Evolutionary conservation across 2,329 filamentous ascomycete species (phyloP).

Genomic region (Sporothrix mexicana): DNA sequence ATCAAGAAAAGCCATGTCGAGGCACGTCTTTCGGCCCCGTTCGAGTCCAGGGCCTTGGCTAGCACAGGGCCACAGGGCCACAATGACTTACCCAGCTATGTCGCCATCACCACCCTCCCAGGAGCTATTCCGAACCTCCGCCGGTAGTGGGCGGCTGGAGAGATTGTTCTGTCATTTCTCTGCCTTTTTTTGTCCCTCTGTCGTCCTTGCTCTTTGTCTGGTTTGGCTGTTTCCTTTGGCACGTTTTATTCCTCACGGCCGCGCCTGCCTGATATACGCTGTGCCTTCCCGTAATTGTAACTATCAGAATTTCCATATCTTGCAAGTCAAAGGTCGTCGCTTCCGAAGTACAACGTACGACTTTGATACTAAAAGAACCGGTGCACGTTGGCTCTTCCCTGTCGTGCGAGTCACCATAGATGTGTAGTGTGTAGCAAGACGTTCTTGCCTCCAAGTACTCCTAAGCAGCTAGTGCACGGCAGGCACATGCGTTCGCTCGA

Average conservation of each 20-base stretch:
- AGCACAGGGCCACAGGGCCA: neutral
- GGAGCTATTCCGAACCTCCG: constrained; percentile 13
- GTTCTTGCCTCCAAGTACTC: neutral
- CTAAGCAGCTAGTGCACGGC: constrained; percentile 6
- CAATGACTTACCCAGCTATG: neutral
- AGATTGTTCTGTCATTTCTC: neutral
- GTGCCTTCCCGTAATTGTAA: neutral
- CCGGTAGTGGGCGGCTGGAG: constrained; percentile 20
- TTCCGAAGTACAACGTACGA: neutral
- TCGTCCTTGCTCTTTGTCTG: neutral
- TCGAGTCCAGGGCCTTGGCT: constrained; percentile 19
- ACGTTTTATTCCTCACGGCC: neutral
- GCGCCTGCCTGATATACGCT: neutral
- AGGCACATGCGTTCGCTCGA: neutral
- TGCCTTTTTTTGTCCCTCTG: neutral
- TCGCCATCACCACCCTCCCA: constrained; percentile 3
- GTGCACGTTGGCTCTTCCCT: neutral
- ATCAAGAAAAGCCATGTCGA: neutral
- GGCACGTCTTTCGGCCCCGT: neutral
- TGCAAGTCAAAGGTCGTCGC: constrained; percentile 2
- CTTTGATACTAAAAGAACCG: neutral
- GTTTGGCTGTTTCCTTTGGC: neutral
- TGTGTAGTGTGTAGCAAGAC: neutral
- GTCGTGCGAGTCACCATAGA: neutral
- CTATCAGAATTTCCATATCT: neutral